Conservation (phyloP, 2,329 filamentous ascomycete species). For the Cytospora mali region DNA sequence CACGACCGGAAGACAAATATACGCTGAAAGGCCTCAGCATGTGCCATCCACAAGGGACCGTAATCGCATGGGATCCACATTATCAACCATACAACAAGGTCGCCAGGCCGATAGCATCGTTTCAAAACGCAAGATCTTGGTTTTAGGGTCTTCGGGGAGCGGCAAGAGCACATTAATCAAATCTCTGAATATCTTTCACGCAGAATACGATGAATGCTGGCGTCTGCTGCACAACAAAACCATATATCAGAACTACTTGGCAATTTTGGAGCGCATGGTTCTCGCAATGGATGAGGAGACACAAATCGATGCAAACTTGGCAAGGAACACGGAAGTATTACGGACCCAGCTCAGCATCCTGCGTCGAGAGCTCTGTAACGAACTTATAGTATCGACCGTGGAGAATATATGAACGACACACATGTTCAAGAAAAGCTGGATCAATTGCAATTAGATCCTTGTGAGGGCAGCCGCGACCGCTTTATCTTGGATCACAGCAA, state of each 20-base stretch:
- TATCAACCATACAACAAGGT: not conserved
- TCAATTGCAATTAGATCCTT: not conserved
- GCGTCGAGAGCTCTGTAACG: not conserved
- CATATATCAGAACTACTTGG: not conserved
- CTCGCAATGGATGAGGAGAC: not conserved
- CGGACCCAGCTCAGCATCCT: not conserved
- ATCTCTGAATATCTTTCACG: not conserved
- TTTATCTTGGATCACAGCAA: not conserved
- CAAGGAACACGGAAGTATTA: not conserved
- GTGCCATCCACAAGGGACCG: not conserved
- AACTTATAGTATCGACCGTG: not conserved
- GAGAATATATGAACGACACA: not conserved
- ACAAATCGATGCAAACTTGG: not conserved
- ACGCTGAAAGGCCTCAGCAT: not conserved
- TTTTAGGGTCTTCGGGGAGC: not conserved
- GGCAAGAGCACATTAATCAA: not conserved
- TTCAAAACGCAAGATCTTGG: not conserved
- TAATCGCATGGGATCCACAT: not conserved
- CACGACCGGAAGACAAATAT: not conserved
- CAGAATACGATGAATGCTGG: not conserved
- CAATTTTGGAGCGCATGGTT: not conserved
- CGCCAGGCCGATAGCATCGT: not conserved
- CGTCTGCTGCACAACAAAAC: not conserved
- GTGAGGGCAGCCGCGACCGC: not conserved
- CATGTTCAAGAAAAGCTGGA: not conserved